Evolutionary conservation across 75 land plant species (phyloP), one percentile per base, ranked within the genome.

Genomic region (Ceratopteris richardii): DNA sequence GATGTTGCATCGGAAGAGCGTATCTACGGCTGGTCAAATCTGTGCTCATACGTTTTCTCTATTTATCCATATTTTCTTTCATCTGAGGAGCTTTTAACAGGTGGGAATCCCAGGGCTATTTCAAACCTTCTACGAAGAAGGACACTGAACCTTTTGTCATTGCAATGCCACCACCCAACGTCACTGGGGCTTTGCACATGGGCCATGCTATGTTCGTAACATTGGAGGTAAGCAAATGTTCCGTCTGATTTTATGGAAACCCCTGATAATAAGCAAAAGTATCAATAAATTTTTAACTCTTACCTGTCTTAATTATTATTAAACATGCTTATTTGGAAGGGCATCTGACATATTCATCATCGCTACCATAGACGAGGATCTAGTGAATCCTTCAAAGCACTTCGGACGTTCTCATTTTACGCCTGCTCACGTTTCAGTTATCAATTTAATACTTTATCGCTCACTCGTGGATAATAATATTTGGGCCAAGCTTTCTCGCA

Each of bases 131-230:
- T 27, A 51, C 61, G 30, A 78, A 81, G 23, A 61, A 56, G 0
- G 86, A 78, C 59, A 74, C 70, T 67, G 84, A 78, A 42, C 88
- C 93, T 12, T 91, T 87, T 76, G 97, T 91, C 23, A 74, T 91
- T 46, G 65, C 88, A 9, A 91, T 94, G 98, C 98, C 98, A 37
- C 98, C 98, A 44, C 96, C 98, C n/a, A 94, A 94, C 72, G 96
- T 94, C 27, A 94, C 98, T 29, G 98, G 98, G 36, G 85, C 89
- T 30, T 66, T 94, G 62, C 98, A 94, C 67, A 88, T 94, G 95
- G 98, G 98, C n/a, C 98, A 94, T 71, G 98, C 98, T 29, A 88
- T 94, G 95, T 94, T 94, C 79, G 98, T 94, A 9, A 94, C 98
- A 21, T 87, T 94, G 50, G 90, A 88, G 90, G 95, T 88, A 64